phyloP scores from a whole-genome alignment of 2,329 filamentous ascomycete species.

The Oidium heveae region DNA sequence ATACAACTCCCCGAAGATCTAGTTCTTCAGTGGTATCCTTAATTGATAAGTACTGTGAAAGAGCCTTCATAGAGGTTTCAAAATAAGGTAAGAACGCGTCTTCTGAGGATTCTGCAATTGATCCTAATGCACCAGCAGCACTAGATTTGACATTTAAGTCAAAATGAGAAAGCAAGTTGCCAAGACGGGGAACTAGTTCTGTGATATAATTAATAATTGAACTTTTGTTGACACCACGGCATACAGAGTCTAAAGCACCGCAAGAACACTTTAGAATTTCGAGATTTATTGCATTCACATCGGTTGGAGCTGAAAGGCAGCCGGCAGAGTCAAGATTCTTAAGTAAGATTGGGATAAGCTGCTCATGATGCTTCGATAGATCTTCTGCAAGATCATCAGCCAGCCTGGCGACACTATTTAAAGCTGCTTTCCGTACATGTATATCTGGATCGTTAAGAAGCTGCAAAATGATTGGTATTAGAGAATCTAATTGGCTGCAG shows the following conservation, averaged over 20 bases:
- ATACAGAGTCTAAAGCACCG: constrained; percentile 72
- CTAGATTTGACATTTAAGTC: constrained; percentile 79
- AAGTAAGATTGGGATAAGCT: constrained; percentile 60
- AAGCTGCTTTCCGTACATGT: constrained; percentile 62
- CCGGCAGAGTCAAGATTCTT: constrained; percentile 61
- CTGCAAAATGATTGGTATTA: constrained; percentile 64
- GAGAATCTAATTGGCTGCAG: constrained; percentile 65
- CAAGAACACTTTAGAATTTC: constrained; percentile 77
- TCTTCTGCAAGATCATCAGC: constrained; percentile 87
- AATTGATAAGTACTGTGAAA: constrained; percentile 59
- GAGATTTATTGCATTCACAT: constrained; percentile 42
- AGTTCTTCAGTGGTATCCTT: constrained; percentile 81
- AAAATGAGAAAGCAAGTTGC: constrained; percentile 56
- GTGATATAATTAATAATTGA: constrained; percentile 62
- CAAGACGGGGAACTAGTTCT: constrained; percentile 64
- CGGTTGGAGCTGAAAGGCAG: constrained; percentile 6
- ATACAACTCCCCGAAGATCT: constrained; percentile 67
- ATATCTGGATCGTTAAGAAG: constrained; percentile 66
- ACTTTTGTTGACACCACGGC: constrained; percentile 59
- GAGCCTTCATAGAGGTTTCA: constrained; percentile 66
- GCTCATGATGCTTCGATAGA: constrained; percentile 61
- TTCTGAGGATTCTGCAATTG: constrained; percentile 67
- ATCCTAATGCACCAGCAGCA: constrained; percentile 70
- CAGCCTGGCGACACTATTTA: constrained; percentile 69
- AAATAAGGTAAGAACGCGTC: constrained; percentile 79